Percentiles rank a stretch among this genome's conserved stretches.
These are phyloP conservation scores for Puccinia triticina DNA, from an alignment of 1,284 basidiomycete genomes.

Conservation along the genomic window DNA sequence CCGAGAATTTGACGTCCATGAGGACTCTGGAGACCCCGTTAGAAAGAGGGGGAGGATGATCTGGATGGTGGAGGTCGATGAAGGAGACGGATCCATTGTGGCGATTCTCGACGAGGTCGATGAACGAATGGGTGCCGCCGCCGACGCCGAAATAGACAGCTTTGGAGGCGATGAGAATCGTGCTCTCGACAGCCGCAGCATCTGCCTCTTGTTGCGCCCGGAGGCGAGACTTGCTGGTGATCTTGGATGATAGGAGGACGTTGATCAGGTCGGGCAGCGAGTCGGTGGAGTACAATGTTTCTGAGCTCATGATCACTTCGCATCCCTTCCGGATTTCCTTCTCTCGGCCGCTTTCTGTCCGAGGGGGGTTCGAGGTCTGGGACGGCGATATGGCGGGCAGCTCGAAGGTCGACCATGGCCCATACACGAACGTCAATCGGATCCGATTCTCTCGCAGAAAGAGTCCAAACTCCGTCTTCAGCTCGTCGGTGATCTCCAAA, in stretches of 20 bases:
- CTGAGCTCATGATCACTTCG: conserved; percentile 80
- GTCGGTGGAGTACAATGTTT: conserved; percentile 83
- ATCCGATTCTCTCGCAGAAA: conserved; percentile 63
- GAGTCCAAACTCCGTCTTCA: conserved; percentile 20
- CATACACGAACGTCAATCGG: conserved; percentile 74
- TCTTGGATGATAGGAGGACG: conserved; percentile 59
- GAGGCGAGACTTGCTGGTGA: conserved; percentile 10
- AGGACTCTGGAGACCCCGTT: conserved; percentile 18
- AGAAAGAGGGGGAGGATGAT: neutral
- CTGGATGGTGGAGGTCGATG: neutral
- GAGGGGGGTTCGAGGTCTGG: too few relatives aligned
- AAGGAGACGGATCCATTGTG: neutral
- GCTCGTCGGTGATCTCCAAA: conserved; percentile 65
- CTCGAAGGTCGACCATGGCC: conserved; percentile 69
- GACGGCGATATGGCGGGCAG: neutral
- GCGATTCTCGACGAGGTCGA: conserved; percentile 63
- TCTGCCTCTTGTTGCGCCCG: neutral
- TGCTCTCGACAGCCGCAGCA: neutral
- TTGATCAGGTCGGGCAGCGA: conserved; percentile 71
- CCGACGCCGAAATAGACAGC: conserved; percentile 95
- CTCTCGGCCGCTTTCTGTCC: neutral
- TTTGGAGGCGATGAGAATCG: conserved; percentile 70
- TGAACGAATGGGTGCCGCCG: conserved; percentile 79
- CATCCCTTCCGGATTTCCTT: conserved; percentile 61
- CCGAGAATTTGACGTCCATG: conserved; percentile 17